Percentiles rank a stretch among this genome's conserved stretches.
These are phyloP conservation scores for Pichia sp. DNA, from an alignment of 1,139 yeast genomes.

Conservation along the genomic window DNA sequence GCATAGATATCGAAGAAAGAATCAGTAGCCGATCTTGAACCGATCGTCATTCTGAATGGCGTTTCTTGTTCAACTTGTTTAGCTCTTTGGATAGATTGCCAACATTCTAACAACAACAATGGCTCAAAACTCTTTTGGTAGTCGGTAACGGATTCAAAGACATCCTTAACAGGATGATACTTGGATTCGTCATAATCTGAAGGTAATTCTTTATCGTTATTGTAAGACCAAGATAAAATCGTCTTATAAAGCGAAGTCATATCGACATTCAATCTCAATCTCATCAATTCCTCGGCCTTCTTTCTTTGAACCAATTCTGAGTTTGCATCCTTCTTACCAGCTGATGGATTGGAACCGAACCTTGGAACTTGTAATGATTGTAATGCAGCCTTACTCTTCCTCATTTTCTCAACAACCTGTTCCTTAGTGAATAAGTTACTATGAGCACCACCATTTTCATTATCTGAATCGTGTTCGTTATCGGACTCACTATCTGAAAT, in stretches of 20 bases:
- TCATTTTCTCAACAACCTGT: slow-evolving; percentile 31
- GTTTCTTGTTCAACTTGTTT: slow-evolving; percentile 59
- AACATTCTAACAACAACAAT: slow-evolving; percentile 79
- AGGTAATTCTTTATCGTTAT: slow-evolving; percentile 57
- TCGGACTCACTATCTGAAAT: slow-evolving; percentile 25
- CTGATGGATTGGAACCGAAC: slow-evolving; percentile 4
- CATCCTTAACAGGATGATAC: slow-evolving; percentile 38
- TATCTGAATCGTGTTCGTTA: slow-evolving; percentile 22
- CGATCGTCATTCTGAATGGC: slow-evolving; percentile 70
- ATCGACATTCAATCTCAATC: slow-evolving; percentile 75
- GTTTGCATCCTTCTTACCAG: slow-evolving; percentile 9
- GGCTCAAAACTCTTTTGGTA: slow-evolving; percentile 76
- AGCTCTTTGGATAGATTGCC: slow-evolving; percentile 85
- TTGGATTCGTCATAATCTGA: slow-evolving; percentile 38
- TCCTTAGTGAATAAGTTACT: slow-evolving; percentile 30
- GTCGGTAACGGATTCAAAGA: slow-evolving; percentile 56
- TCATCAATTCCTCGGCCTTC: slow-evolving; percentile 74
- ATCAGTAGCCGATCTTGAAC: slow-evolving; percentile 80
- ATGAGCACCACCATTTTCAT: slow-evolving; percentile 27
- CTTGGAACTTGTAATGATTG: slow-evolving; percentile 27
- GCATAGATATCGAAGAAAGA: slow-evolving; percentile 87
- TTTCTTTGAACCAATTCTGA: slow-evolving; percentile 39
- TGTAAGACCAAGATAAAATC: slow-evolving; percentile 78
- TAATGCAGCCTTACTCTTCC: slow-evolving; percentile 25
- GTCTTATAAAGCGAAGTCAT: slow-evolving; percentile 70